Base-by-base conservation (phyloP, 1,139 yeast genomes). In the Debaryomyces robertsiae region DNA sequence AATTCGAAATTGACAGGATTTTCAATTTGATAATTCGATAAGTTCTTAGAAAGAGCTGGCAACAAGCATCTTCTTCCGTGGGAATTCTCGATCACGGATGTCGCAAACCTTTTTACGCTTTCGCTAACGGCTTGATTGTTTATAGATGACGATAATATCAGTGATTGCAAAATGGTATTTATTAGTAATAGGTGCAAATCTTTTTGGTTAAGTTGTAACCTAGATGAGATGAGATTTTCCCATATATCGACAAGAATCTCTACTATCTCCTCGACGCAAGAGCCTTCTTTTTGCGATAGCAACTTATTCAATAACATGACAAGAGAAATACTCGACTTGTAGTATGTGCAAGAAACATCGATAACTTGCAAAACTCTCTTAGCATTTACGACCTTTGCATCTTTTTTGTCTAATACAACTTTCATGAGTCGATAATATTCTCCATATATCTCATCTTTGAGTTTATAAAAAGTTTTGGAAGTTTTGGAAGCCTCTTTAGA, bases 11-110 rank as follows among this genome's bases (percentile, higher is more conserved):
- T 45, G 0, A 47, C 49, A 0, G 57, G 47, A 22, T 60, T 41
- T 1, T 50, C 44, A 2, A 67, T 42, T 50, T 78, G 82, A 45
- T 65, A 74, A 3, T 58, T 54, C 3, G 73, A 66, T 9, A 84
- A 46, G 15, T 63, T 54, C 23, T 57, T 57, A 3, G 85, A 69
- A 17, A 89, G 58, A 0, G 73, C 54, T 0, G 96, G 93, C 19
- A 88, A 63, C 10, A 90, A 63, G 9, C 86, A 73, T 49, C 95
- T 77, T 60, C 96, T 77, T 0, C 87, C 82, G 40, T 61, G 70
- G 1, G 94, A 65, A 41, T 74, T 72, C 1, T 63, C 53, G 45
- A 84, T 63, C 2, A 82, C 67, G 1, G 77, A 70, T 3, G 53
- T 40, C 4, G 77, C 67, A 41, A 81, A 71, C 3, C 49, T 53